These are phyloP conservation scores for Oryza glaberrima DNA, from an alignment of 176 grass and related monocot genomes.

Conservation along the genomic window DNA sequence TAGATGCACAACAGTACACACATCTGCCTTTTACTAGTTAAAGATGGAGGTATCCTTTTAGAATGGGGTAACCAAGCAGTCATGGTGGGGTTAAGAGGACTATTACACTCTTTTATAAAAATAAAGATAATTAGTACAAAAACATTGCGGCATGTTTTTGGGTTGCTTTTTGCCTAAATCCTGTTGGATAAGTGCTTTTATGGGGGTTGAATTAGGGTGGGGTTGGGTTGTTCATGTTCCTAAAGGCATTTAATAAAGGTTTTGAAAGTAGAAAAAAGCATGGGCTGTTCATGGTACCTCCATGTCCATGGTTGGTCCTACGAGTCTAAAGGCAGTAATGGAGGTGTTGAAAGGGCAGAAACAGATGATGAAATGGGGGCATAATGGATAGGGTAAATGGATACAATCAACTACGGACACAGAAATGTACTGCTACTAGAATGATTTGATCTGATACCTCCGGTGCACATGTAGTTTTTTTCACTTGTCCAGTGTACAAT, in stretches of 20 bases:
- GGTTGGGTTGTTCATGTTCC: not conserved
- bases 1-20: not conserved
- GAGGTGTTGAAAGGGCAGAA: not conserved
- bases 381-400: not conserved
- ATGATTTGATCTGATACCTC: slow-evolving; percentile 7
- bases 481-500: not conserved
- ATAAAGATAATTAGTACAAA: not conserved
- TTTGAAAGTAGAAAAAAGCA: not conserved
- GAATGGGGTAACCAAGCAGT: not conserved
- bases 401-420: not conserved
- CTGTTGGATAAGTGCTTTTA: not conserved
- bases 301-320: not conserved
- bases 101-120: not conserved
- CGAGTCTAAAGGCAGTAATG: not conserved
- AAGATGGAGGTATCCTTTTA: not conserved
- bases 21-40: not conserved
- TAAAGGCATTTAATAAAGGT: not conserved
- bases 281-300: not conserved
- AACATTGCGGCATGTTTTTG: not conserved
- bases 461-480: not conserved
- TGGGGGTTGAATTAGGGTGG: not conserved
- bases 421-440: not conserved
- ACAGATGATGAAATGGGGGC: not conserved
- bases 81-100: not conserved
- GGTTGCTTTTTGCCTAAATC: not conserved